These are phyloP conservation scores for Aspergillus carbonarius DNA, from an alignment of 2,329 filamentous ascomycete genomes.

Conservation along the genomic window DNA sequence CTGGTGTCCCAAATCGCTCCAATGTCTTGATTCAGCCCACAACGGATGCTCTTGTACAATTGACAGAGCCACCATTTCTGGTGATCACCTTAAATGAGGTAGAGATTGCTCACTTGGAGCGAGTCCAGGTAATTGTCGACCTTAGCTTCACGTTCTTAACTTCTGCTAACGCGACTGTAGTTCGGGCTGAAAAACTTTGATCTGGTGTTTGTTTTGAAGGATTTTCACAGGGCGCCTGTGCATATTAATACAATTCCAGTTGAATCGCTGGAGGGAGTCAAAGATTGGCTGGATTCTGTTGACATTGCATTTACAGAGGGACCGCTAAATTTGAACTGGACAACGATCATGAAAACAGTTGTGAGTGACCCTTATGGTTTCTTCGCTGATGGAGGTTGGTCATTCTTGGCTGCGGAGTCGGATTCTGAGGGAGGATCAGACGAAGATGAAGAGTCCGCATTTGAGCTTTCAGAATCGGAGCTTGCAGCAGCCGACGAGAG, in stretches of 20 bases:
- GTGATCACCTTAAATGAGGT: constrained; percentile 94
- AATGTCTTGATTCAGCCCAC: constrained; percentile 95
- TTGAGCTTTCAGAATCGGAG: constrained; percentile 86
- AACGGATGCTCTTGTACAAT: constrained; percentile 93
- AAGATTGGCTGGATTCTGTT: constrained; percentile 95
- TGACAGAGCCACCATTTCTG: constrained; percentile 95
- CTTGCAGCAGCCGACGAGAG: constrained; percentile 70
- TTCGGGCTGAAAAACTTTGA: constrained; percentile 99
- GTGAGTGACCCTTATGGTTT: constrained; percentile 91
- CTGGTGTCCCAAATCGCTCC: constrained; percentile 91
- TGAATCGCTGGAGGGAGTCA: constrained; percentile 89
- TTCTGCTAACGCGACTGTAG: constrained; percentile 46
- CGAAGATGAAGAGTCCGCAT: constrained; percentile 85
- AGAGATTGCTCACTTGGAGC: constrained; percentile 92
- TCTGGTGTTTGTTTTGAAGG: constrained; percentile 96
- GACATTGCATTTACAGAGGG: constrained; percentile 94
- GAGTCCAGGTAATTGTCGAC: constrained; percentile 62
- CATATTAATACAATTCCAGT: constrained; percentile 99
- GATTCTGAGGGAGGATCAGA: constrained; percentile 77
- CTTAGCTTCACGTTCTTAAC: not conserved
- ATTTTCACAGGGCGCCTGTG: constrained; percentile 83
- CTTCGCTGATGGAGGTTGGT: constrained; percentile 94
- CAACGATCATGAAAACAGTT: constrained; percentile 99
- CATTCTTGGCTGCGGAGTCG: constrained; percentile 81
- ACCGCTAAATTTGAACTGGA: constrained; percentile 97